Conservation (phyloP, 2,329 filamentous ascomycete species). For the Sporothrix pallida region DNA sequence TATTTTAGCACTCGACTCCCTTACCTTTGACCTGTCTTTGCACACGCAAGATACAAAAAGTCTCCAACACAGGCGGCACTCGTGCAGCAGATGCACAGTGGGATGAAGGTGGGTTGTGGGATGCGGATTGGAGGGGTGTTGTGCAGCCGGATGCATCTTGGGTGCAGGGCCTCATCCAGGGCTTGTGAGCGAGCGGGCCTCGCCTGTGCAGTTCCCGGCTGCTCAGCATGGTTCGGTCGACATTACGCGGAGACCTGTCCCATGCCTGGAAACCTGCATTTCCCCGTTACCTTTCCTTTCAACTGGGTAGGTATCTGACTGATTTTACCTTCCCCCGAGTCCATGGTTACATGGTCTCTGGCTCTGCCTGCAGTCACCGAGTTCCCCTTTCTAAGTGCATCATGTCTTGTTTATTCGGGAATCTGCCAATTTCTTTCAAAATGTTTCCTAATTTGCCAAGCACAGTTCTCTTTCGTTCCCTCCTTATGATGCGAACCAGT, state of each 20-base stretch:
- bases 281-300: neutral
- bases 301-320: too few species aligned
- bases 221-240: neutral
- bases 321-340: neutral
- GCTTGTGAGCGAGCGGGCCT: neutral
- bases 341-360: constrained; percentile 27
- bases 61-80: neutral
- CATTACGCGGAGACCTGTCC: neutral
- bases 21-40: neutral
- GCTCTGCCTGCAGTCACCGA: neutral
- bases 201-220: neutral
- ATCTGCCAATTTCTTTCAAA: constrained; percentile 14
- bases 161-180: neutral
- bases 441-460: constrained; percentile 5
- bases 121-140: constrained; percentile 2
- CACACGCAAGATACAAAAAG: neutral
- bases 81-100: neutral
- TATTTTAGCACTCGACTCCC: too few species aligned
- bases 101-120: neutral
- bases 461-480: neutral
- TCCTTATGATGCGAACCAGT: neutral
- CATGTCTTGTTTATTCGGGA: constrained; percentile 6
- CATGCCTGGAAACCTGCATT: neutral
- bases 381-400: neutral
- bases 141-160: constrained; percentile 20